Conservation (phyloP, 768 basidiomycete species). For the Lactarius hengduanensis region DNA sequence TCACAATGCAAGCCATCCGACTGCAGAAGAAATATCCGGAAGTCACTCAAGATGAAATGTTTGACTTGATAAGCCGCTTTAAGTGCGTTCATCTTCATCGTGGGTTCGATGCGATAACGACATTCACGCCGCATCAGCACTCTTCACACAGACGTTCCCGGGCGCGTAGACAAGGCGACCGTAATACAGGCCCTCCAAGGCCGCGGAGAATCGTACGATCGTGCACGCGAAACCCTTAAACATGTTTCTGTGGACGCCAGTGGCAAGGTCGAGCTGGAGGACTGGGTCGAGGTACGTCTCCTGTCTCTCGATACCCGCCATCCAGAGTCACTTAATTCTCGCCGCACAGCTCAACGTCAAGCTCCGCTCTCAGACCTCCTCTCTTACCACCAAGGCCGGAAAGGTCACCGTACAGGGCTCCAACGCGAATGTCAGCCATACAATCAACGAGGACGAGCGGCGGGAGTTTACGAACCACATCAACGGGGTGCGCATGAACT, state of each 20-base stretch:
- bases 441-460: conserved; percentile 95
- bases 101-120: conserved; percentile 24
- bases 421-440: conserved; percentile 93
- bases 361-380: conserved; percentile 51
- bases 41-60: conserved; percentile 90
- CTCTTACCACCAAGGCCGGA: conserved; percentile 61
- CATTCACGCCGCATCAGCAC: conserved; percentile 44
- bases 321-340: conserved; percentile 6
- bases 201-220: conserved; percentile 87
- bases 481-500: conserved; percentile 64
- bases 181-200: conserved; percentile 77
- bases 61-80: conserved; percentile 91
- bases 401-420: conserved; percentile 95
- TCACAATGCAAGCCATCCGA: conserved; percentile 74
- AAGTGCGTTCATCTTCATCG: conserved; percentile 59
- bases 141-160: conserved; percentile 75
- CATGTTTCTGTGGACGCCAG: conserved; percentile 91
- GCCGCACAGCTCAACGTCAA: conserved; percentile 72
- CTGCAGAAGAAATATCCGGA: conserved; percentile 92
- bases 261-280: conserved; percentile 95
- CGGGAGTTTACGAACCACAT: conserved; percentile 98
- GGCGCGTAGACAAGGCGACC: conserved; percentile 77
- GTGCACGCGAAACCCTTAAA: conserved; percentile 87
- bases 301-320: neutral
- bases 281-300: conserved; percentile 88